Evolutionary conservation across 148 eudicot genomes (phyloP).

Genomic region (Hydrangea macrophylla): DNA sequence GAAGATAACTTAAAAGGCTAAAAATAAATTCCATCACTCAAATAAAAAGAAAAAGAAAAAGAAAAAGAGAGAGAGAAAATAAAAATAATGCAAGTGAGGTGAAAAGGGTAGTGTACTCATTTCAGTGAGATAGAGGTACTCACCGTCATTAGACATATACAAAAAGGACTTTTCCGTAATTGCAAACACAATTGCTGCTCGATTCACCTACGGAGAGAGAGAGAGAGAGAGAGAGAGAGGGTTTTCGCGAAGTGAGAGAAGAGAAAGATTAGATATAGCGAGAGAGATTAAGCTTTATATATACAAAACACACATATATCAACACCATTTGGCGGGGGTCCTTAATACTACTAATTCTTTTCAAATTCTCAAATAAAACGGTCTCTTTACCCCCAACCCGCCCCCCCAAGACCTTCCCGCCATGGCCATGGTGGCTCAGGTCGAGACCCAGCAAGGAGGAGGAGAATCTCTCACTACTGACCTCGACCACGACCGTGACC

Average conservation of each 20-base stretch:
- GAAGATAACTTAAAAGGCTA: too few relatives aligned
- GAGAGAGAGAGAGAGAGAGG: not conserved
- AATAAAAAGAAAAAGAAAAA: not conserved
- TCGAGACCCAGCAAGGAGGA: slow-evolving; percentile 21
- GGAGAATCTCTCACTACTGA: not conserved
- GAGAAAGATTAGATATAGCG: too few relatives aligned
- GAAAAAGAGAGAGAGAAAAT: too few relatives aligned
- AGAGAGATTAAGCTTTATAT: not conserved
- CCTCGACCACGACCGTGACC: slow-evolving; percentile 18
- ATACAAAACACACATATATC: not conserved
- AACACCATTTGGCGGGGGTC: not conserved
- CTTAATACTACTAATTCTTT: not conserved
- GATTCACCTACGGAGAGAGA: not conserved
- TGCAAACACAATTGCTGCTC: not conserved
- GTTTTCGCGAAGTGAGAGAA: slow-evolving; percentile 2
- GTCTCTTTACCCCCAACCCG: too few relatives aligned
- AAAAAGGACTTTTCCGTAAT: slow-evolving; percentile 7
- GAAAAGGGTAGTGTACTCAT: not conserved
- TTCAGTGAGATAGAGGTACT: not conserved
- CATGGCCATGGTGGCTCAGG: slow-evolving; percentile 55
- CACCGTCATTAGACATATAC: not conserved
- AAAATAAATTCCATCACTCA: too few relatives aligned
- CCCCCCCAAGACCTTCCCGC: slow-evolving; percentile 41
- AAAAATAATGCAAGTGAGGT: not conserved
- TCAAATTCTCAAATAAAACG: slow-evolving; percentile 3